A percentile compares a stretch with the other conserved stretches of the same genome.
These are phyloP conservation scores for Phlyctochytrium arcticum DNA, from an alignment of 192 early-diverging fungal species.

Conservation along the genomic window DNA sequence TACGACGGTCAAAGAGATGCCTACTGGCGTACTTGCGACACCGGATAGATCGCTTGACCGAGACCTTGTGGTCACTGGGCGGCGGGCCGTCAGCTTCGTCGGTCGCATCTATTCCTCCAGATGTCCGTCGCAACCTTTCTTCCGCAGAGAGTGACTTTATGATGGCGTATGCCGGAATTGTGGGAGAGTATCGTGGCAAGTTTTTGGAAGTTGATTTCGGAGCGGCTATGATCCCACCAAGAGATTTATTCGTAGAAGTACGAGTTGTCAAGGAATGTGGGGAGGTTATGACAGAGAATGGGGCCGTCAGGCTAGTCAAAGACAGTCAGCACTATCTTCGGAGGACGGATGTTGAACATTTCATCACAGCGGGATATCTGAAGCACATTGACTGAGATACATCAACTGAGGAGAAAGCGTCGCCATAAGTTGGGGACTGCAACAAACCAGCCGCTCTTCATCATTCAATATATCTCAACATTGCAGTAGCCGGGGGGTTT, in stretches of 20 bases:
- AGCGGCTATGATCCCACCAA: constrained; percentile 75
- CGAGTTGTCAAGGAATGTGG: constrained; percentile 84
- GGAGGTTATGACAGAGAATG: constrained; percentile 84
- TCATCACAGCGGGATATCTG: constrained; percentile 82
- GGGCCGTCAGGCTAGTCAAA: constrained; percentile 68
- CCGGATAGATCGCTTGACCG: constrained; percentile 63
- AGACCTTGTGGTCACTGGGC: constrained; percentile 65
- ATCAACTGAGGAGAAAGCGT: no score
- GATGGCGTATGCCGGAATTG: constrained; percentile 56
- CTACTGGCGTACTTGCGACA: constrained; percentile 82
- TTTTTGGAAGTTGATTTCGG: constrained; percentile 71
- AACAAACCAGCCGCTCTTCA: no score
- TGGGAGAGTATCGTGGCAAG: constrained; percentile 64
- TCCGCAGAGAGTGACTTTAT: constrained; percentile 63
- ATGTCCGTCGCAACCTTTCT: constrained; percentile 29
- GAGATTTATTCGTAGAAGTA: constrained; percentile 89
- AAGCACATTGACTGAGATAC: constrained; percentile 66
- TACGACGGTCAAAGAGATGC: constrained; percentile 81
- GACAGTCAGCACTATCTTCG: constrained; percentile 83
- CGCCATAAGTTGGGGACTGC: no score
- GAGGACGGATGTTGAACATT: constrained; percentile 82
- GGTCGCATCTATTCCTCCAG: constrained; percentile 45
- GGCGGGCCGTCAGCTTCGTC: constrained; percentile 46
- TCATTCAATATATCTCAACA: no score
- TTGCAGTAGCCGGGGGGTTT: no score